Evolutionary conservation across 2,329 filamentous ascomycete genomes (phyloP).

Genomic region (Xylariaceae sp.): DNA sequence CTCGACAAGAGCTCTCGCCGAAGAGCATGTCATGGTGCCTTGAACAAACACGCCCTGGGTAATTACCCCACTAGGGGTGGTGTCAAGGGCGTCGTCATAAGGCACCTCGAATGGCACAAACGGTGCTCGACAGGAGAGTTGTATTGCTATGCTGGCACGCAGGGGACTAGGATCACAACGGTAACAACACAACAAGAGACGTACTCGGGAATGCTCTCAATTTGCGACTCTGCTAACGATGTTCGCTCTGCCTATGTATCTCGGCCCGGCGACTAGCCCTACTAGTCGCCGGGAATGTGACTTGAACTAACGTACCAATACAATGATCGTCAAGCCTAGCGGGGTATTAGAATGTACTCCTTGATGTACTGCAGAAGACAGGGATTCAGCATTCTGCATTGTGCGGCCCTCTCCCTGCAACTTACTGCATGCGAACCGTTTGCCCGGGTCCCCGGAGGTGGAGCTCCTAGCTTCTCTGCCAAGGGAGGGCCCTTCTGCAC

Average conservation of each 20-base stretch:
- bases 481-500: constrained; percentile 22
- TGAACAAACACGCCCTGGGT: constrained; percentile 25
- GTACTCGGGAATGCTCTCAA: constrained; percentile 31
- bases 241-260: constrained; percentile 11
- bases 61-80: constrained; percentile 22
- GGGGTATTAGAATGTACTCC: constrained; percentile 24
- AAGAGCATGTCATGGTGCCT: constrained; percentile 23
- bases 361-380: constrained; percentile 21
- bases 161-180: constrained; percentile 26
- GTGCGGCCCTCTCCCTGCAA: constrained; percentile 19
- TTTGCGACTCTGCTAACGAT: constrained; percentile 24
- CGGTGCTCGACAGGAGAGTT: constrained; percentile 24
- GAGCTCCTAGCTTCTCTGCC: constrained; percentile 15
- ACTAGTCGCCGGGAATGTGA: constrained; percentile 29
- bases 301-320: constrained; percentile 31
- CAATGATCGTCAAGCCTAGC: constrained; percentile 27
- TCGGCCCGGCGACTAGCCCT: constrained; percentile 17
- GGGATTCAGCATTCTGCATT: constrained; percentile 14
- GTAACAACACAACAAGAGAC: constrained; percentile 27
- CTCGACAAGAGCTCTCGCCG: constrained; percentile 16
- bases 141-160: constrained; percentile 27
- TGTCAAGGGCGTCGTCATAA: constrained; percentile 29
- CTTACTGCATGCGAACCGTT: constrained; percentile 15
- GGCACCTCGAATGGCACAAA: constrained; percentile 28
- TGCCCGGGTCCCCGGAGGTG: constrained; percentile 19